Conservation (phyloP, 371 early-diverging fungal genomes). For the Syncephalis plumigaleata region DNA sequence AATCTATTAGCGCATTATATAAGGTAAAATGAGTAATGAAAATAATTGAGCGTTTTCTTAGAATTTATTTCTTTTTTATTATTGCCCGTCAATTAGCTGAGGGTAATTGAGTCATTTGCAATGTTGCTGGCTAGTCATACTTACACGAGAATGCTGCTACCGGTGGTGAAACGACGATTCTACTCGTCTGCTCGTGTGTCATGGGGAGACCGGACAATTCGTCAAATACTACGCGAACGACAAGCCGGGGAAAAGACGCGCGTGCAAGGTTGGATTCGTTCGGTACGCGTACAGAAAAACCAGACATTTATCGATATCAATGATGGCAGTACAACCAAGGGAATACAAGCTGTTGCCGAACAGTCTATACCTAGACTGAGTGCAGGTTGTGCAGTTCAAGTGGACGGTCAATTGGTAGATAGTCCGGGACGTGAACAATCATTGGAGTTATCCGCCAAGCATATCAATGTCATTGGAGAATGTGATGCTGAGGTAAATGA, state of each 20-base stretch:
- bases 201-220: too few species aligned
- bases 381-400: conserved; percentile 52
- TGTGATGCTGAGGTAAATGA: conserved; percentile 37
- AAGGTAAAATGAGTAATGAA: too few species aligned
- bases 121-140: too few species aligned
- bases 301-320: conserved; percentile 53
- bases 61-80: too few species aligned
- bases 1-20: too few species aligned
- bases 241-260: neutral
- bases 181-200: too few species aligned
- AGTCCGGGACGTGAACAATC: conserved; percentile 57
- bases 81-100: too few species aligned
- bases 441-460: conserved; percentile 46
- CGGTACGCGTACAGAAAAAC: conserved; percentile 63
- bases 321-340: conserved; percentile 53
- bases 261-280: conserved; percentile 68
- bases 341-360: conserved; percentile 52
- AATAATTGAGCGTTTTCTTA: too few species aligned
- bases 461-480: conserved; percentile 35
- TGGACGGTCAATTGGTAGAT: conserved; percentile 36
- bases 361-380: conserved; percentile 7
- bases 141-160: too few species aligned
- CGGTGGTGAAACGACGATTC: too few species aligned
- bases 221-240: too few species aligned
- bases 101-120: too few species aligned